These are phyloP conservation scores for Metschnikowia cerradonensis DNA, from an alignment of 805 yeast genomes.

Conservation along the genomic window DNA sequence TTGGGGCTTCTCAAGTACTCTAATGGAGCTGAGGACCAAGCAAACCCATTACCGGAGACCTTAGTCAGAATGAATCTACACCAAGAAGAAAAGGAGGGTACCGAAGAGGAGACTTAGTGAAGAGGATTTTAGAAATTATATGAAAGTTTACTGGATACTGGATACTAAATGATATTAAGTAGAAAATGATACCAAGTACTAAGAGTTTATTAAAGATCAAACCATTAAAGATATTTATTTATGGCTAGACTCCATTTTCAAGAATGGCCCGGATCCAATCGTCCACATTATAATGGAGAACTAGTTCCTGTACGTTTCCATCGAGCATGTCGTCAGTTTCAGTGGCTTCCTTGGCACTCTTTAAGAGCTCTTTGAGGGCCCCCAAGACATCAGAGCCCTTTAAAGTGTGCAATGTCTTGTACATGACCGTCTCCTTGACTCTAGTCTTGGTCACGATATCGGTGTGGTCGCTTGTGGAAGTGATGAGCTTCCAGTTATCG, in stretches of 20 bases:
- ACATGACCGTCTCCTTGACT: conserved; percentile 42
- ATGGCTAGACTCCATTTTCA: conserved; percentile 6
- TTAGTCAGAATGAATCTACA: conserved; percentile 55
- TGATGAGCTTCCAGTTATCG: conserved; percentile 50
- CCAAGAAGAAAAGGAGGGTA: conserved; percentile 1
- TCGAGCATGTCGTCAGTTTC: conserved; percentile 6
- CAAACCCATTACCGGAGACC: conserved; percentile 58
- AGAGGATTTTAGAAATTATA: no score
- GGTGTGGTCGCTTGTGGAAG: conserved; percentile 31
- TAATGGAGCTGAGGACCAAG: conserved; percentile 38
- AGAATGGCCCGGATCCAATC: conserved; percentile 21
- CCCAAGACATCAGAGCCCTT: neutral
- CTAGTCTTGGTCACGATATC: conserved; percentile 39
- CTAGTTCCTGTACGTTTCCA: conserved; percentile 15
- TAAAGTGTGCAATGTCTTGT: conserved; percentile 33
- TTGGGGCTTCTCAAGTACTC: conserved; percentile 43
- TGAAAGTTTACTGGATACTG: no score
- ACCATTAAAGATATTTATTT: conserved; percentile 4
- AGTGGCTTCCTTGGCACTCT: neutral
- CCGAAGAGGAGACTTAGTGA: neutral
- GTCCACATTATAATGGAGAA: conserved; percentile 17
- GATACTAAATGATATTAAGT: no score
- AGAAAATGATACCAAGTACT: no score
- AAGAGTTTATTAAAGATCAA: no score
- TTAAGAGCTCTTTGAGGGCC: conserved; percentile 13